Percentiles rank a stretch among this genome's conserved stretches.
These are phyloP conservation scores for Lasiodiplodia sp. DNA, from an alignment of 2,329 filamentous ascomycete species.

Conservation along the genomic window DNA sequence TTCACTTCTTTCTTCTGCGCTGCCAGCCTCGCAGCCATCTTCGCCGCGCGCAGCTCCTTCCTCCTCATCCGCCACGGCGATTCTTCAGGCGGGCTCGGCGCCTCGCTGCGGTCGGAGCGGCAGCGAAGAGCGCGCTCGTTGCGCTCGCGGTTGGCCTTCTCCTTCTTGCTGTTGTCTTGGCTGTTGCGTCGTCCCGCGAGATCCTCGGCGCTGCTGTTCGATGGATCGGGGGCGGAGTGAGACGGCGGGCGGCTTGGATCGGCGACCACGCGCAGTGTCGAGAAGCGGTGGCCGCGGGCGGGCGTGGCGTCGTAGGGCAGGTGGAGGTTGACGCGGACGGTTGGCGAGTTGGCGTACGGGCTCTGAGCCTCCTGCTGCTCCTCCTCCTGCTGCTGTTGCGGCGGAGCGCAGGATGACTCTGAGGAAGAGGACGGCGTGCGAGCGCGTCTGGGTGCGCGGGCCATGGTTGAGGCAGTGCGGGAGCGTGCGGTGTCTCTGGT, in stretches of 20 bases:
- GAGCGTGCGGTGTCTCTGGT: neutral
- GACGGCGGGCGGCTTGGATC: no score
- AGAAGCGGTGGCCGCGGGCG: neutral
- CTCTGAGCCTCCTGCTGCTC: neutral
- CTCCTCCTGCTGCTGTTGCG: no score
- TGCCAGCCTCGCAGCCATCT: no score
- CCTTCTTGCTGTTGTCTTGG: neutral
- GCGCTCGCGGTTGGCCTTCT: neutral
- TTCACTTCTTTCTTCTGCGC: neutral
- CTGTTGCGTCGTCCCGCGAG: no score
- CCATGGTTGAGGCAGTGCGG: neutral
- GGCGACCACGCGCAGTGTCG: neutral
- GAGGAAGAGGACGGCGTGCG: neutral
- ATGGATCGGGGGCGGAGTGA: no score
- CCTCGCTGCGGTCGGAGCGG: neutral
- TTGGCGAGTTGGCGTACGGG: neutral
- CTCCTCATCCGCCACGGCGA: no score
- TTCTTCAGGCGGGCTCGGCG: neutral
- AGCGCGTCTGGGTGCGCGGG: neutral
- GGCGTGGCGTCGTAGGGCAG: neutral
- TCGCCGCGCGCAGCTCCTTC: no score
- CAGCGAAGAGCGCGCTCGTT: neutral
- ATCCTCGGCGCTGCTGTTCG: no score
- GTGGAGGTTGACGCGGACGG: neutral
- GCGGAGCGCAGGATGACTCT: no score